Percentiles rank a stretch among this genome's conserved stretches.
These are phyloP conservation scores for Alternaria infectoria DNA, from an alignment of 2,329 filamentous ascomycete genomes.

Conservation along the genomic window DNA sequence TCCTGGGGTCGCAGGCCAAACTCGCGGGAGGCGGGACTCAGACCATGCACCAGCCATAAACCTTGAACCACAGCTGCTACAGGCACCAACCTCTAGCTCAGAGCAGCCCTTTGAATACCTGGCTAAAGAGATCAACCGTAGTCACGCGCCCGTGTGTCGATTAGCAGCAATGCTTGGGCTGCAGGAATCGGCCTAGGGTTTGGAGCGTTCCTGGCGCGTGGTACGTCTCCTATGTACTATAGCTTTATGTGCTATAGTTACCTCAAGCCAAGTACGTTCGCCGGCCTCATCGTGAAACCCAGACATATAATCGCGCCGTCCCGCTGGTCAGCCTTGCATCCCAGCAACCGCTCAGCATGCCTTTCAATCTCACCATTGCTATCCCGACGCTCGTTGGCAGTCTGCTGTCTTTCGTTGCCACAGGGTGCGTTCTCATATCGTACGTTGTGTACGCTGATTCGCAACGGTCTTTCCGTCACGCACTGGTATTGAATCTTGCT, in stretches of 20 bases:
- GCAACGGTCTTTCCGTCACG: conserved; percentile 28
- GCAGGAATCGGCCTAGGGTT: neutral
- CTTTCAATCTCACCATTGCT: conserved; percentile 1
- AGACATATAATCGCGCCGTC: neutral
- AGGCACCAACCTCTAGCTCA: neutral
- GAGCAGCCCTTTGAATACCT: neutral
- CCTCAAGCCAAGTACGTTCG: neutral
- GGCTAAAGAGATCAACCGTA: neutral
- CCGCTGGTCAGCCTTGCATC: neutral
- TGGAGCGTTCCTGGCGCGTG: neutral
- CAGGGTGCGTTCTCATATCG: conserved; percentile 25
- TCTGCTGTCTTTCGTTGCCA: conserved; percentile 25
- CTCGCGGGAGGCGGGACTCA: neutral
- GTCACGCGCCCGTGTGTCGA: neutral
- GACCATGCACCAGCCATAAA: neutral
- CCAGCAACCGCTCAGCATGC: neutral
- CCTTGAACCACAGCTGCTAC: neutral
- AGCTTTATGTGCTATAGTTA: neutral
- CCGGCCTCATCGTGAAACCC: neutral
- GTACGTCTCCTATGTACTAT: neutral
- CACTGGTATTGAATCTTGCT: conserved; percentile 30
- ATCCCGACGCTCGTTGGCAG: conserved; percentile 32
- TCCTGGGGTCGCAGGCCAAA: neutral
- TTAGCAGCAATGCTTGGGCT: neutral
- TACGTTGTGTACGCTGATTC: conserved; percentile 22